Percentiles rank a stretch among this genome's conserved stretches.
Conservation (phyloP, 1,284 basidiomycete species). For the Pyrrhoderma lamaoense region DNA sequence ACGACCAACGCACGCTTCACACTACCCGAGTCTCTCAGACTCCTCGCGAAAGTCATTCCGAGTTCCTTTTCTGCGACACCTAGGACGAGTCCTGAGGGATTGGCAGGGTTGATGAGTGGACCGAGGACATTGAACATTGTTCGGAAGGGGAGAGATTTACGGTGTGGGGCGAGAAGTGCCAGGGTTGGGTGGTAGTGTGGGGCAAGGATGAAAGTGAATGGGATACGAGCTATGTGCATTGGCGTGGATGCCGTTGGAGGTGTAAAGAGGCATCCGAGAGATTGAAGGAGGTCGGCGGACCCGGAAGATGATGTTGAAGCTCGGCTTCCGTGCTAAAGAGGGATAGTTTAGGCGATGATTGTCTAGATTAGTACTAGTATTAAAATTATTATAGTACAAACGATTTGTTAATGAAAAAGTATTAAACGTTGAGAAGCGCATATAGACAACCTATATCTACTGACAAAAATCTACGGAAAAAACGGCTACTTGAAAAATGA, state of each 20-base stretch:
- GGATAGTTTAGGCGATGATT: not conserved
- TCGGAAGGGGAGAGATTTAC: slow-evolving; percentile 86
- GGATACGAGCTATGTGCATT: slow-evolving; percentile 37
- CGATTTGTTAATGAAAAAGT: no score
- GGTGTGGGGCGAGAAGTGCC: slow-evolving; percentile 78
- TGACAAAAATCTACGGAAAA: no score
- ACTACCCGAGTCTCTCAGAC: slow-evolving; percentile 39
- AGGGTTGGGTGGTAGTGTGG: slow-evolving; percentile 91
- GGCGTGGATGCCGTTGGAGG: slow-evolving; percentile 36
- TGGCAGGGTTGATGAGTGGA: slow-evolving; percentile 89
- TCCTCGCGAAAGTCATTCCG: slow-evolving; percentile 80
- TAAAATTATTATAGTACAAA: no score
- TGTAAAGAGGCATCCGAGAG: slow-evolving; percentile 77
- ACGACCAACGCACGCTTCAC: slow-evolving; percentile 82
- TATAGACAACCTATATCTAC: no score
- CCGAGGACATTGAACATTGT: slow-evolving; percentile 97
- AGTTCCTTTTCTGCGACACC: slow-evolving; percentile 84
- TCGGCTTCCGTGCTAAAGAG: slow-evolving; percentile 78
- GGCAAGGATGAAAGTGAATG: slow-evolving; percentile 92
- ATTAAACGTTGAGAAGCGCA: no score
- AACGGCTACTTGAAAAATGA: no score
- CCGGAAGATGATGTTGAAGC: slow-evolving; percentile 95
- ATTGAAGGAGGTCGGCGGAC: slow-evolving; percentile 87
- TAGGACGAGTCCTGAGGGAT: slow-evolving; percentile 80
- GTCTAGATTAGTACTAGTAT: no score